phyloP scores from a whole-genome alignment of 1,284 basidiomycete species.

The Laetiporus sulphureus region DNA sequence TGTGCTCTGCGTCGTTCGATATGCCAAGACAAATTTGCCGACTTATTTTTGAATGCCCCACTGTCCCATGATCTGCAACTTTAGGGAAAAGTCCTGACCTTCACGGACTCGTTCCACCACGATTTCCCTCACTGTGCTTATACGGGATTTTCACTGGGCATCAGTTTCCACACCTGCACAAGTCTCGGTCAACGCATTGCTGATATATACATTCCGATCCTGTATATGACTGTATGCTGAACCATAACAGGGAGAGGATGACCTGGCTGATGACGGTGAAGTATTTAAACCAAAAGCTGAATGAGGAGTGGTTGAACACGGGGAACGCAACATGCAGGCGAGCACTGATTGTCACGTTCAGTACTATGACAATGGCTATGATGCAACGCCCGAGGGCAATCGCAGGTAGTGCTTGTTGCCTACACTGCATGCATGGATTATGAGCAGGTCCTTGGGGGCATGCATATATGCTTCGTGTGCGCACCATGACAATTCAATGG shows the following conservation, averaged over 20 bases:
- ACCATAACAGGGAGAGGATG: conserved; percentile 74
- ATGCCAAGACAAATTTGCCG: too few relatives aligned
- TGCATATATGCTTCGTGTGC: conserved; percentile 8
- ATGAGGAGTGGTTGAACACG: conserved; percentile 68
- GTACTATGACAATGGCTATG: conserved; percentile 49
- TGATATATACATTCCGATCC: conserved; percentile 65
- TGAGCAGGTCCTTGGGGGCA: too few relatives aligned
- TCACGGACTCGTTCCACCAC: too few relatives aligned
- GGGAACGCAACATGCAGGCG: conserved; percentile 66
- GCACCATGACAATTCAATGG: conserved; percentile 58
- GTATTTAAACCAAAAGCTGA: conserved; percentile 76
- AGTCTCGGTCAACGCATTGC: too few relatives aligned
- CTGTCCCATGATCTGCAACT: too few relatives aligned
- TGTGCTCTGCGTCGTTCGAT: too few relatives aligned
- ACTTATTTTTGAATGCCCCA: too few relatives aligned
- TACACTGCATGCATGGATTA: conserved; percentile 16
- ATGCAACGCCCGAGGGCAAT: conserved; percentile 58
- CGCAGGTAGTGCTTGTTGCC: conserved; percentile 55
- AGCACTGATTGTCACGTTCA: conserved; percentile 73
- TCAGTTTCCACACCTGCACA: too few relatives aligned
- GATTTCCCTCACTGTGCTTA: too few relatives aligned
- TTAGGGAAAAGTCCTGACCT: too few relatives aligned
- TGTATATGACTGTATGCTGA: conserved; percentile 52
- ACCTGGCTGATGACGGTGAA: conserved; percentile 71
- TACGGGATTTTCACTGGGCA: too few relatives aligned